phyloP scores from a whole-genome alignment of 768 basidiomycete genomes.

The Kwoniella sp. region DNA sequence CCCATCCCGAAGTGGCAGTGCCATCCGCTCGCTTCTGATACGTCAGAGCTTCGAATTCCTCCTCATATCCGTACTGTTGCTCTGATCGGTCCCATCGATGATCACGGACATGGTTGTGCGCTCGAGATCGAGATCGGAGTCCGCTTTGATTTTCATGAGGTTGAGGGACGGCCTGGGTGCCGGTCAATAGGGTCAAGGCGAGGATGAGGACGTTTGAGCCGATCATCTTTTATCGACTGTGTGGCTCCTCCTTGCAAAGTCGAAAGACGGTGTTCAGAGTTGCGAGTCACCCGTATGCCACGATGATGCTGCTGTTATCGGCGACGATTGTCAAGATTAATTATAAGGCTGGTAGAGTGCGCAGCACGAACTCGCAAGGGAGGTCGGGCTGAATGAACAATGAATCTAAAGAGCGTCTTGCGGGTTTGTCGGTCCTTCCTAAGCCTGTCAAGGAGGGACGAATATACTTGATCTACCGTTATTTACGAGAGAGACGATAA shows the following conservation, averaged over 20 bases:
- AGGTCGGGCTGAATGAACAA: neutral
- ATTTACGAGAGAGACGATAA: neutral
- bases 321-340: too few species aligned
- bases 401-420: neutral
- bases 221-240: neutral
- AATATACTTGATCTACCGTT: neutral
- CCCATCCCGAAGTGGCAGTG: conserved; percentile 22
- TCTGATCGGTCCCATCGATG: neutral
- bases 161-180: neutral
- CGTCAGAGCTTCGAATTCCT: conserved; percentile 3
- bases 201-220: neutral
- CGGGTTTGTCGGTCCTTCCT: conserved; percentile 1
- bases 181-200: neutral
- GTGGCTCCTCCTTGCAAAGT: neutral
- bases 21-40: conserved; percentile 13
- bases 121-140: neutral
- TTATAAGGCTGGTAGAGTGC: too few species aligned
- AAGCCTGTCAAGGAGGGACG: neutral
- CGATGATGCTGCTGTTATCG: too few species aligned
- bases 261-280: too few species aligned
- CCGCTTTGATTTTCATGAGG: neutral
- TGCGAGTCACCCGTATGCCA: too few species aligned
- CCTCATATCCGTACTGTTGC: neutral
- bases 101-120: neutral
- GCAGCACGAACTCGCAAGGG: neutral